A percentile compares a stretch with the other conserved stretches of the same genome.
These are phyloP conservation scores for Xylariaceae sp. DNA, from an alignment of 2,329 filamentous ascomycete species.

Conservation along the genomic window DNA sequence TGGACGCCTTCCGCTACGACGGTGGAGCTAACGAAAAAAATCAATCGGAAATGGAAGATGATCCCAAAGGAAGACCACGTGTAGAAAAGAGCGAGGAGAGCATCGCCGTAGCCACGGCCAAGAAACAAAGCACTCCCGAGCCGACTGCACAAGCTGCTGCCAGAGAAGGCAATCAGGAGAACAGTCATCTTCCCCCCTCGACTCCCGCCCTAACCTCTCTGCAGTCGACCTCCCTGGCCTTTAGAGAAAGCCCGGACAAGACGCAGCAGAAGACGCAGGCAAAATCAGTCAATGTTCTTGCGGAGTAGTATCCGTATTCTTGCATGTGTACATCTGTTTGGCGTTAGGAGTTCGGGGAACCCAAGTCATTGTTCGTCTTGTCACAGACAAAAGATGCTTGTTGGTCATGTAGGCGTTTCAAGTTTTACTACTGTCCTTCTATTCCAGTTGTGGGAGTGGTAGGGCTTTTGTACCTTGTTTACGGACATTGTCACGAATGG, in stretches of 20 bases:
- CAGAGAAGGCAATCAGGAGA: constrained; percentile 7
- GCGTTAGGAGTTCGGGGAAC: not conserved
- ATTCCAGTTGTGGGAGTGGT: not conserved
- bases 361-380: not conserved
- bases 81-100: constrained; percentile 40
- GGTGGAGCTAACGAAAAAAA: constrained; percentile 32
- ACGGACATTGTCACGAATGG: constrained; percentile 5
- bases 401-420: not conserved
- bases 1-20: constrained; percentile 42
- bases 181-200: constrained; percentile 31
- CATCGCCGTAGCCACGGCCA: constrained; percentile 40
- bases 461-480: not conserved
- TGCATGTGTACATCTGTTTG: not conserved
- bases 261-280: constrained; percentile 40
- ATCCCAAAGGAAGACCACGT: constrained; percentile 15
- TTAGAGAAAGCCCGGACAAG: constrained; percentile 69
- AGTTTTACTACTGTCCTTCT: not conserved
- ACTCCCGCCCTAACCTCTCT: constrained; percentile 42
- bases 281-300: constrained; percentile 42
- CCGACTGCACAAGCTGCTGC: constrained; percentile 6
- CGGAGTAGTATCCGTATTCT: constrained; percentile 12
- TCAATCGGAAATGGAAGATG: constrained; percentile 17
- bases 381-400: not conserved
- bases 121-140: constrained; percentile 39
- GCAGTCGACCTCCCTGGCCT: constrained; percentile 58